These are phyloP conservation scores for Zymoseptoria pseudotritici DNA, from an alignment of 2,329 filamentous ascomycete species.

Conservation along the genomic window DNA sequence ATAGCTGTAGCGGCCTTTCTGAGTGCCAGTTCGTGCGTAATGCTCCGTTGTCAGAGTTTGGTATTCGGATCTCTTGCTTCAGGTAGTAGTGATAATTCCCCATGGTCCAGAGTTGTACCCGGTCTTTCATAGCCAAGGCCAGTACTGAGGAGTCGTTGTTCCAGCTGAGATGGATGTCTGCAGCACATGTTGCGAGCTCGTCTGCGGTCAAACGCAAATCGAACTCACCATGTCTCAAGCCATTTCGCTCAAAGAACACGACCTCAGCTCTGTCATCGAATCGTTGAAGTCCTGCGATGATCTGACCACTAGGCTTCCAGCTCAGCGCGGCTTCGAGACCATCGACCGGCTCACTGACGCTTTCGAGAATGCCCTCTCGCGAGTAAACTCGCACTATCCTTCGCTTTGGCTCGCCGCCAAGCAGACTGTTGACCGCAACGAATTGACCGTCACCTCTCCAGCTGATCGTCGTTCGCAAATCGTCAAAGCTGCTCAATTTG, in stretches of 20 bases:
- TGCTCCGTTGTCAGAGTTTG: neutral
- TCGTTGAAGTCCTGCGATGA: slow-evolving; percentile 80
- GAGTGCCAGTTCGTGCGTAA: slow-evolving; percentile 61
- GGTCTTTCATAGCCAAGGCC: slow-evolving; percentile 66
- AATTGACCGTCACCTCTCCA: slow-evolving; percentile 94
- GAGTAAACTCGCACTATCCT: slow-evolving; percentile 85
- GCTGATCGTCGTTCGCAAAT: slow-evolving; percentile 64
- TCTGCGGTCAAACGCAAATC: slow-evolving; percentile 61
- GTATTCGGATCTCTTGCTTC: slow-evolving; percentile 68
- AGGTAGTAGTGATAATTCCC: slow-evolving; percentile 98
- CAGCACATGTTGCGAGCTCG: slow-evolving; percentile 48
- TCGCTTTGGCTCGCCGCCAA: slow-evolving; percentile 59
- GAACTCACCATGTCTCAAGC: slow-evolving; percentile 93
- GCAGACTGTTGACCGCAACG: slow-evolving; percentile 77
- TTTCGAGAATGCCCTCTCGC: slow-evolving; percentile 81
- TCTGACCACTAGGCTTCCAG: slow-evolving; percentile 85
- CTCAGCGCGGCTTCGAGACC: slow-evolving; percentile 78
- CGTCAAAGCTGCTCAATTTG: slow-evolving; percentile 64
- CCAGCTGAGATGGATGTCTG: slow-evolving; percentile 66
- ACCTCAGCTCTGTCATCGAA: slow-evolving; percentile 64
- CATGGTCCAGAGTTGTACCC: slow-evolving; percentile 91
- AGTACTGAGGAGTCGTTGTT: slow-evolving; percentile 88
- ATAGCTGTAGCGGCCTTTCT: slow-evolving; percentile 68
- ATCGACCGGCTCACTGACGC: slow-evolving; percentile 90
- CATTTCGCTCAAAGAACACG: slow-evolving; percentile 94